Base-by-base conservation (phyloP, 1,284 basidiomycete species). In the Austroboletus rostrupii region DNA sequence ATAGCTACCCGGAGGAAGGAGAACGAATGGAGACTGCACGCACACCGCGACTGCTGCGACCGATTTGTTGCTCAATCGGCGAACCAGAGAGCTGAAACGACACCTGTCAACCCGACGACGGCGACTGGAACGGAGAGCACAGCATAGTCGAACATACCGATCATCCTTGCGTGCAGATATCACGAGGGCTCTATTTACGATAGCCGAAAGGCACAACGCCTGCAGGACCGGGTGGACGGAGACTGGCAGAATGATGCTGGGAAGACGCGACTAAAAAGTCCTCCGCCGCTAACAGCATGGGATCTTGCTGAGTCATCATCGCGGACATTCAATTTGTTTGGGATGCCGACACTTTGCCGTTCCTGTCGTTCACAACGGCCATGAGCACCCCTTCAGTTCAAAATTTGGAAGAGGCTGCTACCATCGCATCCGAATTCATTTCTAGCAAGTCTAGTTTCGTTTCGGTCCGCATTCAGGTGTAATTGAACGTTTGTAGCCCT, bases 371-470 rank as follows among this genome's bases (percentile, higher is more conserved):
- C 23, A 41, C 50, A 23, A 5, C 32, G 41, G 61, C 44, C 46
- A 65, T 66, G 65, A 66, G 60, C 42, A 64, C 63, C 1, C 66
- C 65, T 5, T 70, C 68, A 1, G 61, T 70, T 31, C 61, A 68
- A 28, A 75, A 71, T 53, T 65, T 80, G 47, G 82, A 85, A 61
- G 81, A 84, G 56, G 83, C 87, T 10, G 83, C 84, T 14, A 71
- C 74, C 35, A 77, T 85, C 39, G 84, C 86, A 3, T 73, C 81
- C 20, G 87, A 88, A 62, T 87, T 81, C 58, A 80, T 89, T 13
- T 73, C 77, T 12, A 85, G 86, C 87, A 53, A 69, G 83, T 74
- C 5, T 23, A 2, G 1, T 20, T 11, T 10, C 19, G 8, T 3
- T 2, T 39, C 5, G 3, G 43, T 35, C 2, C n/a, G 6, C 36